Base-by-base conservation (phyloP, 148 eudicot genomes). In the Silene uniflora region DNA sequence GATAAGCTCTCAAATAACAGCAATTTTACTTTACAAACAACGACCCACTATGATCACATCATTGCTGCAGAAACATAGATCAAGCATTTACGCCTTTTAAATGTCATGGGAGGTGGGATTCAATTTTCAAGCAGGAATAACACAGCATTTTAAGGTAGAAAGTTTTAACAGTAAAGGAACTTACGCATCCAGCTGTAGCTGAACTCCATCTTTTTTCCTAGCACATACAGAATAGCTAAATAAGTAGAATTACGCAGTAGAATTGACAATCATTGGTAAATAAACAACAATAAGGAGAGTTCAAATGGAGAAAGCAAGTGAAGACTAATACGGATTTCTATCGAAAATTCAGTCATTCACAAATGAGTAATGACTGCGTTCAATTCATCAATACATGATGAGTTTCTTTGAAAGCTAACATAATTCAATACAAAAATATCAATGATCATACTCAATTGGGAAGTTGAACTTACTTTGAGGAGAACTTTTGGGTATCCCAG, bases 391-490 rank as follows among this genome's bases (percentile, higher is more conserved):
- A 27, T n/a, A 11, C 32, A 23, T 23, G 13, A 21, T 21, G 65
- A 25, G 3, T 14, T 62, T 62, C 32, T 12, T 10, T 13, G 68
- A 64, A 6, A 14, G 68, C 39, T 64, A 27, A 27, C 13, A 29
- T 64, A n/a, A 58, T 16, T n/a, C 21, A 13, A 58, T 58, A 16
- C 18, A 59, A 61, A n/a, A 61, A 16, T 62, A 62, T 22, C 66
- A 62, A 13, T 17, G 21, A 60, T 60, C 63, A 60, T 60, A 60
- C 24, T 60, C 25, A 60, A 6, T 60, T 80, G 90, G 94, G 80
- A 92, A 92, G 18, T 81, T 71, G 81, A 89, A 94, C 80, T 89
- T 92, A 80, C 91, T 82, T 86, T 44, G 71, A 42, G 67, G 93
- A 73, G 81, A 90, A 92, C 73, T 85, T 81, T 29, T 56, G 79